phyloP scores from a whole-genome alignment of 2,329 filamentous ascomycete species.

The Dactylella cylindrospora region DNA sequence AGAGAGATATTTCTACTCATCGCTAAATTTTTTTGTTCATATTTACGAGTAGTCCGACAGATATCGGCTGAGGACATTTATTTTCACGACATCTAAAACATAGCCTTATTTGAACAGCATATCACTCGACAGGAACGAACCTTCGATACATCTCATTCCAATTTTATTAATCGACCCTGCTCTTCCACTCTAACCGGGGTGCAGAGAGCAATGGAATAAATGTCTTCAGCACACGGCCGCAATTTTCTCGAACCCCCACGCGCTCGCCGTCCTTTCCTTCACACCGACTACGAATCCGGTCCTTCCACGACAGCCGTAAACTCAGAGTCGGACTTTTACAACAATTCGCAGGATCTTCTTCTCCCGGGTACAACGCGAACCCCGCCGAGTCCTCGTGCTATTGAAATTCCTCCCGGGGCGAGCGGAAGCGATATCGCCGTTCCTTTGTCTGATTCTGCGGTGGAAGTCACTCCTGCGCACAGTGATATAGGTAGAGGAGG shows the following conservation, averaged over 20 bases:
- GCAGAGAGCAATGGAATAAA: constrained; percentile 32
- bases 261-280: constrained; percentile 37
- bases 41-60: too few species aligned
- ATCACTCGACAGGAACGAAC: too few species aligned
- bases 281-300: constrained; percentile 25
- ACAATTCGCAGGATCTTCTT: constrained; percentile 23
- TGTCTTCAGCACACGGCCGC: constrained; percentile 40
- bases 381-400: constrained; percentile 20
- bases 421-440: not conserved
- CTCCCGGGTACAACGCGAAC: not conserved
- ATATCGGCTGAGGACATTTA: too few species aligned
- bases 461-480: not conserved
- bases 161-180: too few species aligned
- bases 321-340: constrained; percentile 28
- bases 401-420: constrained; percentile 29
- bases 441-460: not conserved
- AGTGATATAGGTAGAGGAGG: not conserved
- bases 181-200: too few species aligned
- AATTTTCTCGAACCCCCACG: constrained; percentile 40
- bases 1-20: too few species aligned
- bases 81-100: too few species aligned
- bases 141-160: too few species aligned
- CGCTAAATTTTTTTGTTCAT: too few species aligned
- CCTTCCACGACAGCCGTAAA: constrained; percentile 25
- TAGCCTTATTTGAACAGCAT: too few species aligned